These are phyloP conservation scores for Fraxinus greggii DNA, from an alignment of 305 asterid genomes.

Conservation along the genomic window DNA sequence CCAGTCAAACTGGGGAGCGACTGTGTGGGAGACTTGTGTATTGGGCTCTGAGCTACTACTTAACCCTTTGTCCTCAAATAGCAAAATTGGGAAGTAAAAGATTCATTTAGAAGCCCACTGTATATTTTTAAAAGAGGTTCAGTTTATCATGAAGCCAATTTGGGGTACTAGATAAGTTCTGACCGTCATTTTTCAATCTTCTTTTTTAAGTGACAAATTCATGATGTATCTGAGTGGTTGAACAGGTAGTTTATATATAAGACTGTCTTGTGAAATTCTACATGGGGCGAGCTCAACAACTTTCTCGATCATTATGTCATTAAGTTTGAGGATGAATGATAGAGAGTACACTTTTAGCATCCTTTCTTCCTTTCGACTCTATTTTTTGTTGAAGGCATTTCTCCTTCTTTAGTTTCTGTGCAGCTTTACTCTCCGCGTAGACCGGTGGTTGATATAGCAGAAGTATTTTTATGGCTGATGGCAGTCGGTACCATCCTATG, in stretches of 20 bases:
- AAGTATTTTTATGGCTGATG: conserved; percentile 93
- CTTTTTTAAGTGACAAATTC: background rate
- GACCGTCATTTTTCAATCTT: background rate
- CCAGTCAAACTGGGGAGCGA: background rate
- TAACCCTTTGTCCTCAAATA: background rate
- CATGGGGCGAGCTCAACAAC: background rate
- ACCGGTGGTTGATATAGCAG: conserved; percentile 88
- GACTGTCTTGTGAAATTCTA: background rate
- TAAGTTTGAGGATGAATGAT: background rate
- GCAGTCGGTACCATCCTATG: conserved; percentile 89
- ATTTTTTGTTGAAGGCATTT: conserved; percentile 23
- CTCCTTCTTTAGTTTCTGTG: conserved; percentile 55
- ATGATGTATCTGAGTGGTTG: background rate
- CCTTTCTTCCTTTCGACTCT: background rate
- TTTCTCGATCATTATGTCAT: background rate
- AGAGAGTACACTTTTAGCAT: background rate
- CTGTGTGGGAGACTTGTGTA: background rate
- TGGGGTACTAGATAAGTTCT: background rate
- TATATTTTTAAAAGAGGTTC: background rate
- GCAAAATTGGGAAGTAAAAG: background rate
- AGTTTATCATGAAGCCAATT: background rate
- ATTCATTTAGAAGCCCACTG: background rate
- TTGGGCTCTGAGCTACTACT: background rate
- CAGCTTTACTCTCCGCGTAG: conserved; percentile 91
- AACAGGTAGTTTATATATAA: background rate